Evolutionary conservation across 495 filamentous ascomycete genomes (phyloP), one percentile per base, ranked within the genome.

Genomic region (Lindgomyces ingoldianus): DNA sequence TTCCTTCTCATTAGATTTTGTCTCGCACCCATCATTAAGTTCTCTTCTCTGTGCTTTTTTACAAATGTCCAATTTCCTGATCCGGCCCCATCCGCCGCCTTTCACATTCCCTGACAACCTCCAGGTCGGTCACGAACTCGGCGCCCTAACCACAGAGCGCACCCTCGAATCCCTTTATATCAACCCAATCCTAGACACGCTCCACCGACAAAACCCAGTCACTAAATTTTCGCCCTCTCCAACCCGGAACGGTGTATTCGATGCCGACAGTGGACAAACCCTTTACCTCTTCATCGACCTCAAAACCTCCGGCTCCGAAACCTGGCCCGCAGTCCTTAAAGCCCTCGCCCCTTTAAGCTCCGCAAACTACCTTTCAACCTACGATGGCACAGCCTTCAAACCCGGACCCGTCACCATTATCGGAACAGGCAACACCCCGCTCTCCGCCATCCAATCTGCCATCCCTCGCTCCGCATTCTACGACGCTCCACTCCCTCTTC

Each of bases 401-500:
- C 3, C 58, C 0, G 66, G 74, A 4, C 60, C 71, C 8, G 71
- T 78, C 0, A 78, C 75, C 19, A 65, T 76, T 33, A 73, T 78
- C 42, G 75, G 75, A 42, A 77, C 75, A 2, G 76, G 76, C 49
- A 74, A 74, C 53, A 74, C 74, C 1, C 75, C 75, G 0, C 62
- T 76, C 26, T 69, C 65, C 8, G 74, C 80, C 70, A 78, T 89
- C 10, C 77, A 78, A 29, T n/a, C 36, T 19, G 29, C 48, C 1
- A 26, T 49, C 6, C 70, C 80, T 19, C 77, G 86, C 11, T 81
- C 86, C 71, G 83, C 83, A 57, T 89, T 88, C 76, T 88, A 79
- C 70, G 86, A 89, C 63, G 85, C 79, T 0, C 83, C 81, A 14
- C 78, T 88, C 21, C 74, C 80, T 1, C 60, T 74, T 2, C 77